Evolutionary conservation across 2,329 filamentous ascomycete genomes (phyloP), one percentile per base, ranked within the genome.

Genomic region (Nemania sp.): DNA sequence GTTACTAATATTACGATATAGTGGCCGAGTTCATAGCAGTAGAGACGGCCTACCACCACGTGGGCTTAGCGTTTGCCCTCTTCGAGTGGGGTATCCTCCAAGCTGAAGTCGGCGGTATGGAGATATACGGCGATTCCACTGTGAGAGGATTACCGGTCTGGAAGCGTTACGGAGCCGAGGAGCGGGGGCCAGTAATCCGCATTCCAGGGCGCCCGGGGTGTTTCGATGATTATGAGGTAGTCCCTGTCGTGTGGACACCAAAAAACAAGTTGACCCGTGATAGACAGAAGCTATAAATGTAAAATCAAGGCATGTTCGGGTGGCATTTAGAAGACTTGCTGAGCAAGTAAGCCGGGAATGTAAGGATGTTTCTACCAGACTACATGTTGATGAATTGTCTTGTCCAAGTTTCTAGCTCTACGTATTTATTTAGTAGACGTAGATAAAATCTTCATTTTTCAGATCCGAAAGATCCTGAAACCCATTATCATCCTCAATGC

Each of bases 391-490:
- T n/a, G n/a, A n/a, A n/a, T n/a, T n/a, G n/a, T n/a, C n/a, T n/a
- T n/a, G 18, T 43, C 38, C 2, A 3, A n/a, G 11, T 45, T 6
- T 20, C 41, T 20, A 4, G 18, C 20, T n/a, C 10, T 45, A 15
- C 38, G 11, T 18, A 45, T 45, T 20, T 45, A 35, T 18, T 67
- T 52, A 77, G 38, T 76, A 77, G 6, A 77, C 75, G 43, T 78
- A 90, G 18, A 90, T 84, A 79, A 92, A 92, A 73, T 92, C 89
- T 65, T 92, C 88, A 72, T 92, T 92, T 79, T 89, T 80, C 22
- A 85, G 79, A 76, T 92, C 90, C 0, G 89, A 90, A 71, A 90
- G 72, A 78, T 92, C 90, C 70, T 86, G 76, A 57, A 87, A 86
- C 0, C 84, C 85, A 54, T 85, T 82, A 18, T 85, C 81, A 5